Base-by-base conservation (phyloP, 495 filamentous ascomycete species). In the Physcia stellaris region DNA sequence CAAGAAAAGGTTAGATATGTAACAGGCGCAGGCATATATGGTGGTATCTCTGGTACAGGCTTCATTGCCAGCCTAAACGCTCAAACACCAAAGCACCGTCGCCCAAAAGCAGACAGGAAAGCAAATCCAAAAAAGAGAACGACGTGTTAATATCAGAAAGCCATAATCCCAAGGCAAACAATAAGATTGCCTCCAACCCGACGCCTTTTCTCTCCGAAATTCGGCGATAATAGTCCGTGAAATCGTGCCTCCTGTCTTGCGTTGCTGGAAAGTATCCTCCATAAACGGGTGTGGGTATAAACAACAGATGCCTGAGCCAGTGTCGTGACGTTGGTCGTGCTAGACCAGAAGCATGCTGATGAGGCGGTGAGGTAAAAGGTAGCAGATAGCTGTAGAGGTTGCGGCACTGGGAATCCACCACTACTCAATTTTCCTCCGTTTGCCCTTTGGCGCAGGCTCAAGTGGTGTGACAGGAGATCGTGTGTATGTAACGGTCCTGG, bases 401-500 rank as follows among this genome's bases (percentile, higher is more conserved):
- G 13, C 4, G 32, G 12, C n/a, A 21, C 12, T 22, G 5, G 4
- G 13, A 18, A 21, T 35, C 13, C 3, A 6, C 0, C 7, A 18
- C 29, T 48, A 53, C 36, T 53, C 50, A 22, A 53, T 17, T 29
- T 46, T 36, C 33, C 47, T 36, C 31, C 48, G 43, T 37, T 53
- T 53, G 3, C 50, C 50, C 23, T 50, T 53, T 6, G 50, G 50
- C 13, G 50, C 47, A 3, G 50, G 50, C 31, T 53, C 50, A 32
- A 53, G 50, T n/a, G n/a, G n/a, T n/a, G n/a, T n/a, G n/a, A n/a
- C n/a, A 12, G 49, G 46, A 2, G 47, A 47, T 7, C 48, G 37
- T 20, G 50, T 53, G 36, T 53, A 53, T 35, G 50, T 68, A 4
- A 70, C 59, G 1, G 67, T 70, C 12, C 62, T 55, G 0, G 67